Base-by-base conservation (phyloP, 2,329 filamentous ascomycete species). In the Alternaria gansuensis region DNA sequence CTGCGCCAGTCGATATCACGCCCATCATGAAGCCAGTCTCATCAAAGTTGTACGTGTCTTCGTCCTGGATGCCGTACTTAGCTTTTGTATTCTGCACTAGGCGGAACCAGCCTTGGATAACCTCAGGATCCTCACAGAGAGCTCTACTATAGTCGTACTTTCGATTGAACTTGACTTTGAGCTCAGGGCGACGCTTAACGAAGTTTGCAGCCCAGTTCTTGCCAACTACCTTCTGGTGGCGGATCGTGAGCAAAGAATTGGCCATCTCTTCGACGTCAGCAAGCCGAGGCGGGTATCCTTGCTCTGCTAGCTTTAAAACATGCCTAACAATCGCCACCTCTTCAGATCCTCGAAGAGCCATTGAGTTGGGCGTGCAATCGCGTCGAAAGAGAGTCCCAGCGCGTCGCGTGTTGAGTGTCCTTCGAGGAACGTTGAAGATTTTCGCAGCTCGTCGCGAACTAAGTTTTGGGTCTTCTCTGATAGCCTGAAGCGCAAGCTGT, bases 11-110 rank as follows among this genome's bases (percentile, higher is more conserved):
- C n/a, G 21, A 28, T 46, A 63, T 63, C 2, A 62, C 29, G 36
- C 57, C 53, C 45, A 65, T 63, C 51, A 53, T 52, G 49, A 65
- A 60, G 49, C 51, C 37, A 26, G 46, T 62, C 55, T 66, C 49
- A 48, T 66, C 52, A 54, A 63, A 61, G 54, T 64, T 65, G 48
- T 65, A 63, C 14, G 50, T 53, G 48, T 64, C 51, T n/a, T 59
- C 36, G 26, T 51, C 34, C 33, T 34, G 24, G 44, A 64, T 64
- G 31, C 51, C 48, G 50, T 66, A 60, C 40, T 61, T 57, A 37
- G 41, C 45, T 44, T 57, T 61, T 13, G 28, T 62, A 33, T 65
- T 45, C 31, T 46, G 4, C 50, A 62, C 31, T 24, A 62, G 59
- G 24, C 49, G 48, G 41, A 63, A 63, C 60, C 33, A 65, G 45